Conservation (phyloP, 495 filamentous ascomycete species). For the Cudoniella acicularis region DNA sequence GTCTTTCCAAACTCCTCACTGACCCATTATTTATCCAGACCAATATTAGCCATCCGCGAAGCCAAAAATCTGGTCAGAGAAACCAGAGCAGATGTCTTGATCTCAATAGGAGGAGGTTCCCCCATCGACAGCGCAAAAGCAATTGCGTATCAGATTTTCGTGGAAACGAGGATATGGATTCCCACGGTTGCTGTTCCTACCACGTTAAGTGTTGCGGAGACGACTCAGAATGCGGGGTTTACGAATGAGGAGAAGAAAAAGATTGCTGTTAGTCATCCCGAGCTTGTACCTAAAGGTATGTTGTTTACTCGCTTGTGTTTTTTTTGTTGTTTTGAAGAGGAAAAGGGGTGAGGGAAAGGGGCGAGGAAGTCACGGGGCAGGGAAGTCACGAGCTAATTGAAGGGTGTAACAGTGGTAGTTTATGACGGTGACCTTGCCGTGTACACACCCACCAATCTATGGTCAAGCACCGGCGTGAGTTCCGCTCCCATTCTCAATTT, state of each 20-base stretch:
- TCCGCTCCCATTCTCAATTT: neutral
- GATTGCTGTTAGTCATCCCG: slow-evolving; percentile 14
- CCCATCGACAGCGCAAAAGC: slow-evolving; percentile 16
- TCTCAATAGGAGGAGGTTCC: slow-evolving; percentile 11
- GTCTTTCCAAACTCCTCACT: neutral
- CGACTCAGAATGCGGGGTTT: slow-evolving; percentile 16
- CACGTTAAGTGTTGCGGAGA: slow-evolving; percentile 16
- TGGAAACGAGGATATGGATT: slow-evolving; percentile 10
- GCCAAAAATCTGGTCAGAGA: slow-evolving; percentile 4
- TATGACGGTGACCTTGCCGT: slow-evolving; percentile 18
- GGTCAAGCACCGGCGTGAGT: slow-evolving; percentile 15
- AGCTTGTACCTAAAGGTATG: slow-evolving; percentile 11
- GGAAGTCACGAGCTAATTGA: neutral
- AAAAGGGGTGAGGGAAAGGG: neutral
- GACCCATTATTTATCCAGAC: neutral
- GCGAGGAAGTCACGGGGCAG: neutral
- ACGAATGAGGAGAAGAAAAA: slow-evolving; percentile 15
- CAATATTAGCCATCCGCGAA: slow-evolving; percentile 13
- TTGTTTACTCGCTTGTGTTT: neutral
- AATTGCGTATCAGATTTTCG: slow-evolving; percentile 12
- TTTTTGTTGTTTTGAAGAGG: neutral
- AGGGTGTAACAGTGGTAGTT: slow-evolving; percentile 6
- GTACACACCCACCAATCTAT: slow-evolving; percentile 8
- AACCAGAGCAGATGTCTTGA: slow-evolving; percentile 7
- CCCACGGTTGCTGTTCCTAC: slow-evolving; percentile 15